Evolutionary conservation across 495 filamentous ascomycete genomes (phyloP), one percentile per base, ranked within the genome.

Genomic region (Penicillium ochrochloron): DNA sequence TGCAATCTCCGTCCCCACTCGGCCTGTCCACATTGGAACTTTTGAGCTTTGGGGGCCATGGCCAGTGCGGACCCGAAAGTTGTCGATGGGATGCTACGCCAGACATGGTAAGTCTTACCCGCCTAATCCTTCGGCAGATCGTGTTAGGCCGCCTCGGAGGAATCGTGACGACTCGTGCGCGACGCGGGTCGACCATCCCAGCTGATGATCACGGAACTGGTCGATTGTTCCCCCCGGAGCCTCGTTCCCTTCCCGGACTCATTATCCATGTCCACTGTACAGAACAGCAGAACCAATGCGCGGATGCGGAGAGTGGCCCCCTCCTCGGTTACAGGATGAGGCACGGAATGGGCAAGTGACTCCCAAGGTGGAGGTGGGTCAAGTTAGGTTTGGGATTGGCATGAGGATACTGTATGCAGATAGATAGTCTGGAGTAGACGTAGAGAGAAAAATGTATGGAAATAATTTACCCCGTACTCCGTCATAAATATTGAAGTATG

Each of bases 91-190:
- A 61, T 56, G 62, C 70, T 73, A 71, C 63, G 50, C 68, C 69
- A 50, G 54, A 73, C 54, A 67, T 27, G 61, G 71, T 71, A 73
- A 73, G 71, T 73, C 62, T 66, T 56, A 62, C 61, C 69, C 69
- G 65, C 70, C 62, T 37, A 60, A 51, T 21, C 42, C 65, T 69
- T 71, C 71, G 71, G 71, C 48, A 71, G 69, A 73, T 73, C 71
- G 62, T 55, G 44, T 55, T 65, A 46, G 53, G 48, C 48, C 62
- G 31, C 62, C 42, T 68, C 42, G 61, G 60, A 57, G 57, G 35
- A 57, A 53, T 44, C 31, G 42, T 58, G 25, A 44, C 23, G 21
- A 35, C 31, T n/a, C 21, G 29, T 48, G 31, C 51, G 51, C 51
- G 25, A 27, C 8, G 31, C 31, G 50, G 50, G 50, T 44, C 42